Evolutionary conservation across 2,329 filamentous ascomycete species (phyloP), one percentile per base, ranked within the genome.

Genomic region (Rhytidhysteron rufulum): DNA sequence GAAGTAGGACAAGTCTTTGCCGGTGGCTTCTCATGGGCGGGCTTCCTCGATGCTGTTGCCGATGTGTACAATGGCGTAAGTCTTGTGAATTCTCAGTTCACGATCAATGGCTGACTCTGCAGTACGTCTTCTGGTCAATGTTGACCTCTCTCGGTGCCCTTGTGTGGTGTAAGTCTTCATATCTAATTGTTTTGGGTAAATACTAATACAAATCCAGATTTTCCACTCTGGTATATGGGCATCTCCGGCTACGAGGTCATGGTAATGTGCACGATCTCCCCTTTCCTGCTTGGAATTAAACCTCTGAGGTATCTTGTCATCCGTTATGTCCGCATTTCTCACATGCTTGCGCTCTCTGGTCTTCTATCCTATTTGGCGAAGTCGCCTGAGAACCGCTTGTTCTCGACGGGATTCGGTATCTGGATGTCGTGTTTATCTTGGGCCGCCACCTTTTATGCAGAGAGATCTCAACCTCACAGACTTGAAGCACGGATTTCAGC

Each of bases 161-260:
- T 31, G 85, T 98, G 32, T 98, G 93, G 93, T 98, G 85, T 88
- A 80, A 78, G 85, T 79, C 13, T 11, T 8, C 10, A 8, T 15
- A 6, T 17, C 11, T 17, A 15, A 16, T 13, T 29, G 5, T 19
- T 13, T 8, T 4, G n/a, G 16, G 9, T 15, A 22, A 16, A n/a
- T 13, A 7, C 31, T 40, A 21, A 56, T 60, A 35, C 63, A 42
- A 13, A 25, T 3, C 2, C 47, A 88, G 85, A 94, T 67, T 98
- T 98, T 63, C 93, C 93, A 11, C 79, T 98, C 9, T 98, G 93
- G 93, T 82, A 96, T 64, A 98, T 98, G 93, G 93, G 93, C 20
- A 94, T 98, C 45, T 97, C 91, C 4, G 93, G 93, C 47, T 98
- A 93, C 60, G 93, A 98, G 68, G 85, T 83, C 31, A 75, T 95